Percentiles rank a stretch among this genome's conserved stretches.
Conservation (phyloP, 352 stramenopile genomes). For the Elongisporangium prolatum region DNA sequence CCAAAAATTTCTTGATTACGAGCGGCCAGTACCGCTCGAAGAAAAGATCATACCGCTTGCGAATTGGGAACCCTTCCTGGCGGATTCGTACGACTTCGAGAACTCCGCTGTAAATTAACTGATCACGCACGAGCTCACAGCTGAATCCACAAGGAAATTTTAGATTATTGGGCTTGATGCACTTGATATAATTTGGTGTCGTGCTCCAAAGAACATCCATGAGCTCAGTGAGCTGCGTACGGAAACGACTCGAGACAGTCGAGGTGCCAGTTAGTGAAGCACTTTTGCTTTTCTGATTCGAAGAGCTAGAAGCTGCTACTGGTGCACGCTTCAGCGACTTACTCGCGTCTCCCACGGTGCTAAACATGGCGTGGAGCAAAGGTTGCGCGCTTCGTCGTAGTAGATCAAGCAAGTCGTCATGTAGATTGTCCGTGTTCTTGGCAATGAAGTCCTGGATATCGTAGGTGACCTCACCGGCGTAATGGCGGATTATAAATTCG, state of each 20-base stretch:
- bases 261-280: conserved; percentile 53
- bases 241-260: conserved; percentile 69
- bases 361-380: conserved; percentile 64
- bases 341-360: neutral
- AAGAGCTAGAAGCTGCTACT: conserved; percentile 2
- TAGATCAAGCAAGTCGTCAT: conserved; percentile 82
- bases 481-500: conserved; percentile 84
- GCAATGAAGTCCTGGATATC: conserved; percentile 80
- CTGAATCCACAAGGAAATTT: conserved; percentile 90
- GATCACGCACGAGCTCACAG: conserved; percentile 83
- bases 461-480: conserved; percentile 80
- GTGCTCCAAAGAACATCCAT: conserved; percentile 84
- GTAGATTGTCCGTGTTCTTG: conserved; percentile 89
- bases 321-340: conserved; percentile 9
- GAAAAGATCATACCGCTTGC: conserved; percentile 71
- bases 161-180: conserved; percentile 93
- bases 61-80: conserved; percentile 89
- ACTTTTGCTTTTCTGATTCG: conserved; percentile 28
- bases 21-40: conserved; percentile 70
- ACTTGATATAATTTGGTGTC: conserved; percentile 93
- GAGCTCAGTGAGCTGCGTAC: conserved; percentile 72
- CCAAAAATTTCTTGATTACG: conserved; percentile 17
- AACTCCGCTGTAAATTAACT: conserved; percentile 90
- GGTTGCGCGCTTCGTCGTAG: conserved; percentile 58
- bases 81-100: conserved; percentile 91